A percentile compares a stretch with the other conserved stretches of the same genome.
These are phyloP conservation scores for Karstenula rhodostoma DNA, from an alignment of 2,329 filamentous ascomycete genomes.

Conservation along the genomic window DNA sequence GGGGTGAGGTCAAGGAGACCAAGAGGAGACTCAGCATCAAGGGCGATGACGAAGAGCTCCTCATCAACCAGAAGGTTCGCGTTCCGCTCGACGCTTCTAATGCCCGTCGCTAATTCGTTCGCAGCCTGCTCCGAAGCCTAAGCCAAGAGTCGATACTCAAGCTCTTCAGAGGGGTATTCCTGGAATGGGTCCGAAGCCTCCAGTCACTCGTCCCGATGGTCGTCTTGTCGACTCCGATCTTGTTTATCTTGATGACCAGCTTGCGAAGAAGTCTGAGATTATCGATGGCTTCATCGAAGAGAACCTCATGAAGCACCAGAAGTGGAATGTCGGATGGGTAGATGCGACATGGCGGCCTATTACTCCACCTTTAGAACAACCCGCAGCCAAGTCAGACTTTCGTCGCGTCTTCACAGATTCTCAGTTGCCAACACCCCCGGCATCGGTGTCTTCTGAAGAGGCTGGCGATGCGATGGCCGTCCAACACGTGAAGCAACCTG, in stretches of 20 bases:
- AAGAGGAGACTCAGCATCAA: conserved; percentile 91
- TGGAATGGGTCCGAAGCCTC: conserved; percentile 56
- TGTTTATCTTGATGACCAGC: conserved; percentile 76
- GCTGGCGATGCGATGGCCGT: conserved; percentile 50
- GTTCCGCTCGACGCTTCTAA: background rate
- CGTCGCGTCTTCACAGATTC: conserved; percentile 49
- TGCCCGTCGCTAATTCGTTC: conserved; percentile 28
- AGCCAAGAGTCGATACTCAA: conserved; percentile 65
- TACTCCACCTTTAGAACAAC: conserved; percentile 73
- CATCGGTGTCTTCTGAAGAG: conserved; percentile 55
- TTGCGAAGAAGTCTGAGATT: conserved; percentile 81
- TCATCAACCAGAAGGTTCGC: conserved; percentile 87
- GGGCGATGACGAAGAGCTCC: conserved; percentile 84
- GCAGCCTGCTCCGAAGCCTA: conserved; percentile 54
- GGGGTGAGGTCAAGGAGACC: conserved; percentile 81
- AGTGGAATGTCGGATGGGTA: conserved; percentile 90
- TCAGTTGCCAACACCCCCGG: conserved; percentile 57
- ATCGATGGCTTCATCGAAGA: conserved; percentile 83
- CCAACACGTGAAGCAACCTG: conserved; percentile 42
- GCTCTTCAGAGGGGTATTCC: conserved; percentile 74
- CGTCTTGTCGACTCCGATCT: conserved; percentile 80
- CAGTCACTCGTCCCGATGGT: conserved; percentile 68
- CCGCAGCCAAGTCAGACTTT: conserved; percentile 47
- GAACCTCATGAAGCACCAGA: conserved; percentile 85
- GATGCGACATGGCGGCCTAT: conserved; percentile 88